Evolutionary conservation across 2,329 filamentous ascomycete species (phyloP), one percentile per base, ranked within the genome.

Genomic region (Elsinoe ampelina): DNA sequence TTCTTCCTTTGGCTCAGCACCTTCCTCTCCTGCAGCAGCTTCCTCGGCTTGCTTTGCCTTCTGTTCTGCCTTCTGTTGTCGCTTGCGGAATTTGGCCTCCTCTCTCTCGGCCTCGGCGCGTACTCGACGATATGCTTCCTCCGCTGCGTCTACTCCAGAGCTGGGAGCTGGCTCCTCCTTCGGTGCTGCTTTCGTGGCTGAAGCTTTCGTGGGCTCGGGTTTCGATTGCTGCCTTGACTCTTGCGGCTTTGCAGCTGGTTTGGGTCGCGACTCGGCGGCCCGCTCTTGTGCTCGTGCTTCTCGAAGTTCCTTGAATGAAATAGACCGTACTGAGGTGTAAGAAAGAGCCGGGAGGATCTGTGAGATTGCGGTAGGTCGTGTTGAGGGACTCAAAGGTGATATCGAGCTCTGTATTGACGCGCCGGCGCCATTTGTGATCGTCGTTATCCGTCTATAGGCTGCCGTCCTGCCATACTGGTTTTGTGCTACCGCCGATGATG

Each of bases 1-100:
- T 36, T 77, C 74, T 60, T 89, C 82, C 65, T 88, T 82, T 68
- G 84, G 79, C 69, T 85, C 63, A 65, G 62, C 43, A 65, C 68
- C 43, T 10, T 81, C 74, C 59, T 80, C 72, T 61, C 82, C 75
- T 65, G 82, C 58, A 10, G 58, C 58, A 12, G 55, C 54, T 55
- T 66, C 75, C 58, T 79, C 74, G 52, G 79, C 73, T 43, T 73
- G 67, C 58, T 72, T 69, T 35, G 64, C 75, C 59, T 80, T 73
- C 57, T 80, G 73, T 8, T 45, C 41, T 12, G 41, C 41, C 45
- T 74, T 68, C 55, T 71, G 66, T 47, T 77, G 70, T 42, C 72
- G 67, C 19, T 67, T 65, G 58, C 64, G 63, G 58, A 62, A 64
- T 47, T 77, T 71, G 2, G 68, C 67, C 47, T 72, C 71, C 43